Evolutionary conservation across 2,329 filamentous ascomycete genomes (phyloP), one percentile per base, ranked within the genome.

Genomic region (Fusarium sp.): DNA sequence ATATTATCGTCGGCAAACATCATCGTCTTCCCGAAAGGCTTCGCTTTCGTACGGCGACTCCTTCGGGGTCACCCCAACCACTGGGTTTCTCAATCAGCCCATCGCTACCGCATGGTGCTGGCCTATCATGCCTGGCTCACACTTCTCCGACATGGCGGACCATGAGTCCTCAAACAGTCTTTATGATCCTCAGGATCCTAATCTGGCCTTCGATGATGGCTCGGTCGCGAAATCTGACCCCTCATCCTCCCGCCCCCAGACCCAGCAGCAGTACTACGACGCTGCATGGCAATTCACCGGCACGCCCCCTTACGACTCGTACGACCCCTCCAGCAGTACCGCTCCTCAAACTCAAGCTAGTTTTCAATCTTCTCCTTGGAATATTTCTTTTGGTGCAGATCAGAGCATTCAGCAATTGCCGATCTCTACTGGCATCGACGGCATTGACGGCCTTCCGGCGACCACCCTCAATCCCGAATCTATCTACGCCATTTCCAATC

Each of bases 211-310:
- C 67, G 76, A 76, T 69, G 75, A 78, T 68, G 73, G 73, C 65
- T 71, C 75, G 46, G 72, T 74, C 61, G 71, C 75, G 74, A 77
- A 76, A 55, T 66, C 75, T 17, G 73, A 79, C 68, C 75, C 74
- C 63, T 73, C 72, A 58, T 75, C 75, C 57, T 75, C 77, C 67
- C 67, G 67, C 71, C 78, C 71, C 74, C 81, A 50, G 75, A 74
- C 68, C 72, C 74, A 72, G 71, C 68, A 73, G 62, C 70, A 68
- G 58, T 69, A 76, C 64, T 78, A 78, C 72, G 71, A 76, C 71
- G 72, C 81, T 54, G 75, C 82, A 75, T 87, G 84, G 84, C 74
- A 78, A 67, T 85, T 85, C 68, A 81, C 81, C 62, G 80, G 81
- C 73, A 80, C 80, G 14, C 81, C 83, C 64, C 81, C 83, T 45